Base-by-base conservation (phyloP, 2,329 filamentous ascomycete genomes). In the Arthrobotrys sphaeroides region DNA sequence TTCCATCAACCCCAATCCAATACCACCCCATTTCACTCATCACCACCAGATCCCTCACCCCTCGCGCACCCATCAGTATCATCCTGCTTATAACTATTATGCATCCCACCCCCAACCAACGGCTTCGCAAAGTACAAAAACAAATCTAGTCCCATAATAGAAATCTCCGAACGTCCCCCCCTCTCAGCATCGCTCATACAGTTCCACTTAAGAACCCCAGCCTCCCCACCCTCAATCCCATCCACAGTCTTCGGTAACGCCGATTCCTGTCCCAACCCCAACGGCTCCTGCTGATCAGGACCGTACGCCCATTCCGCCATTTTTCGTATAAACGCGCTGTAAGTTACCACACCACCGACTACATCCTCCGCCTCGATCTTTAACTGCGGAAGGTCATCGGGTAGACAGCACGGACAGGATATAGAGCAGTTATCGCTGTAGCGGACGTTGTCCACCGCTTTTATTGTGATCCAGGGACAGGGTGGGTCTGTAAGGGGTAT, bases 121-220 rank as follows among this genome's bases (percentile, higher is more conserved):
- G 62, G 62, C 13, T 74, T 74, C n/a, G 36, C 61, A 62, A 68
- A 68, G 18, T 74, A 68, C 26, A 74, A 40, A 49, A 57, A 74
- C 31, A 74, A 40, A 36, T 68, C 33, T 13, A 24, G 33, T 1
- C 62, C 62, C 70, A 67, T 68, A 43, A 74, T 12, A 28, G 51
- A 31, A 28, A 3, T 5, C 18, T 2, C 31, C 5, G n/a, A 31
- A 55, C 6, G 5, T 28, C 20, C 12, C 57, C 5, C 45, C 33
- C 24, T 10, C 47, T 28, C 36, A n/a, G 26, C 18, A 20, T 20
- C 5, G 26, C 53, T 68, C 70, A 74, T 74, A 38, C 33, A 67
- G 43, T 74, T 74, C 62, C 62, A 74, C 9, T 12, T 49, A 28
- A 42, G 2, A 26, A 74, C 24, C 4, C 70, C 70, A 2, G 70